These are phyloP conservation scores for Sporothrix humicola DNA, from an alignment of 2,329 filamentous ascomycete species.

Conservation along the genomic window DNA sequence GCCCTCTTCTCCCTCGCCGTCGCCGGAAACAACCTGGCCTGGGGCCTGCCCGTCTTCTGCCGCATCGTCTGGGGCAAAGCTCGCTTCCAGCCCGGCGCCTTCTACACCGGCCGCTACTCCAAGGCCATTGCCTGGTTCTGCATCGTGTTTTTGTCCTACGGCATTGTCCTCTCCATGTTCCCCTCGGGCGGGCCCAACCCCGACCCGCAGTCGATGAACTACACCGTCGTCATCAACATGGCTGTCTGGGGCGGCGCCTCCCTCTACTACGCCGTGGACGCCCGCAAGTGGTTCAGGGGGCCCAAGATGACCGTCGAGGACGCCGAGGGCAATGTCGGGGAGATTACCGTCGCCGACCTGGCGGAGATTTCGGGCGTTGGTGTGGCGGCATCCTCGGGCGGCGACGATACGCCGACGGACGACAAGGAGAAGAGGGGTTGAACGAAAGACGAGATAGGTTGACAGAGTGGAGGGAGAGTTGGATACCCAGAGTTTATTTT, in stretches of 20 bases:
- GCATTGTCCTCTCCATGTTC: slow-evolving; percentile 64
- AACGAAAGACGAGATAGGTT: not conserved
- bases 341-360: not conserved
- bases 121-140: slow-evolving; percentile 59
- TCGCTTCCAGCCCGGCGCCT: slow-evolving; percentile 63
- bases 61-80: slow-evolving; percentile 62
- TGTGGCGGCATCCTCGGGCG: not conserved
- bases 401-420: slow-evolving; percentile 20
- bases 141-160: slow-evolving; percentile 60
- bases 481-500: slow-evolving; percentile 4
- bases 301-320: slow-evolving; percentile 61
- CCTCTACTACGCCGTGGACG: slow-evolving; percentile 61
- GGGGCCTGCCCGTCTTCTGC: slow-evolving; percentile 63
- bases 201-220: slow-evolving; percentile 61
- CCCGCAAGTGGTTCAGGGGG: slow-evolving; percentile 64
- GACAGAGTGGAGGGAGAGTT: not conserved
- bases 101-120: slow-evolving; percentile 62
- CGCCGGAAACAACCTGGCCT: slow-evolving; percentile 66
- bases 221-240: slow-evolving; percentile 66
- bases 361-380: slow-evolving; percentile 2
- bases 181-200: slow-evolving; percentile 61
- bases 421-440: slow-evolving; percentile 32
- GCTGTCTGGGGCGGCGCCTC: slow-evolving; percentile 63
- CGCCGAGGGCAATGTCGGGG: slow-evolving; percentile 16
- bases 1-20: slow-evolving; percentile 66